Conservation (phyloP, 495 filamentous ascomycete species). For the Clavariopsis aquatica region DNA sequence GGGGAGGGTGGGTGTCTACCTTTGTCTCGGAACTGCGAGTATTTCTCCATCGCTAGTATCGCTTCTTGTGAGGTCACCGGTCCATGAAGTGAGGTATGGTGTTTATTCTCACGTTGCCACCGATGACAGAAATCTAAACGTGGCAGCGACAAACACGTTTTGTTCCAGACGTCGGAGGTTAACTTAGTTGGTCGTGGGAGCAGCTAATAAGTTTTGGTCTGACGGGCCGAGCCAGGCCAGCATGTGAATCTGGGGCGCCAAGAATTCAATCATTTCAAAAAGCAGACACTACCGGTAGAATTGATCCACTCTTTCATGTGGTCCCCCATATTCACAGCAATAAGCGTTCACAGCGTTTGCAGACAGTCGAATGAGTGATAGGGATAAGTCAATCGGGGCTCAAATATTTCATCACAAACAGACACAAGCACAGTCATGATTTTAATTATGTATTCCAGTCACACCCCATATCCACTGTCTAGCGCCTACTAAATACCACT, state of each 20-base stretch:
- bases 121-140: not conserved
- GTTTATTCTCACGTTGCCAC: not conserved
- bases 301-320: too few species aligned
- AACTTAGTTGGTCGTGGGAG: too few species aligned
- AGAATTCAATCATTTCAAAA: not conserved
- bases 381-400: not conserved
- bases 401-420: not conserved
- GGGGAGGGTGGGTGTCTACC: slow-evolving; percentile 52
- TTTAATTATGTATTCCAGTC: not conserved
- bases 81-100: slow-evolving; percentile 24
- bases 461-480: not conserved
- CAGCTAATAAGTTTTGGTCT: not conserved
- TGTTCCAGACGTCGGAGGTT: too few species aligned
- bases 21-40: slow-evolving; percentile 91
- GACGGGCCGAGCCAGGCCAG: not conserved
- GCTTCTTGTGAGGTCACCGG: slow-evolving; percentile 7
- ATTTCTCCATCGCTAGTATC: slow-evolving; percentile 81
- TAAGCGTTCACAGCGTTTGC: too few species aligned
- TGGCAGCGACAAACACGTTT: too few species aligned
- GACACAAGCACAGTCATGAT: not conserved
- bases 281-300: too few species aligned
- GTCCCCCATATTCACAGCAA: too few species aligned
- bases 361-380: too few species aligned
- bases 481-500: not conserved
- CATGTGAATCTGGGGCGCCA: slow-evolving; percentile 20